Percentiles rank a stretch among this genome's conserved stretches.
Conservation (phyloP, 2,329 filamentous ascomycete genomes). For the Parasarocladium wereldwijsianum region DNA sequence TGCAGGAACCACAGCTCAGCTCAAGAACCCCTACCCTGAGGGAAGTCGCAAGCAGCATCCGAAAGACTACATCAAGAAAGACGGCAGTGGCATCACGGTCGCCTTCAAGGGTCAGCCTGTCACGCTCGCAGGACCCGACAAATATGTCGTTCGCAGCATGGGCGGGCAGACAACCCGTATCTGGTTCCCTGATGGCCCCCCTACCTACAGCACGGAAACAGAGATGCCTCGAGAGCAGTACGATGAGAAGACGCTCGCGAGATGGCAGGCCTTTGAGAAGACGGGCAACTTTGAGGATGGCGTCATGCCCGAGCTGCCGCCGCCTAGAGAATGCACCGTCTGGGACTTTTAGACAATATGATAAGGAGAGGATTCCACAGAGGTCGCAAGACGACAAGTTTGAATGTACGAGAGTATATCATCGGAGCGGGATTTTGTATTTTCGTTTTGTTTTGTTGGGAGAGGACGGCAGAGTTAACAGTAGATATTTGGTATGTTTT, state of each 20-base stretch:
- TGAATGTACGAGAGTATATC: too few relatives aligned
- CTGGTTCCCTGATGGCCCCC: constrained; percentile 60
- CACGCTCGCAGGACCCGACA: constrained; percentile 37
- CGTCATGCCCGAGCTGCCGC: constrained; percentile 62
- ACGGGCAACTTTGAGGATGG: constrained; percentile 56
- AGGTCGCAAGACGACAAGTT: too few relatives aligned
- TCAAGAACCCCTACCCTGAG: constrained; percentile 26
- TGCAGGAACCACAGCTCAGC: constrained; percentile 6
- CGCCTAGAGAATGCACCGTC: constrained; percentile 57
- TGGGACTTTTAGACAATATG: constrained; percentile 49
- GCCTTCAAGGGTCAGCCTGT: constrained; percentile 52
- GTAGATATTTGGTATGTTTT: too few relatives aligned
- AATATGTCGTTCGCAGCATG: constrained; percentile 30
- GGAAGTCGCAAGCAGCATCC: constrained; percentile 29
- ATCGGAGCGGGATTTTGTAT: too few relatives aligned
- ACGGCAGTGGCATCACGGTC: constrained; percentile 28
- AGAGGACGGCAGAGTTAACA: too few relatives aligned
- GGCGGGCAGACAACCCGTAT: constrained; percentile 49
- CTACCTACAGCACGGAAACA: constrained; percentile 46
- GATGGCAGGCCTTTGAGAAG: constrained; percentile 50
- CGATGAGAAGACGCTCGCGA: constrained; percentile 41
- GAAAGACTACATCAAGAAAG: constrained; percentile 27
- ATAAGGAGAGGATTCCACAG: too few relatives aligned
- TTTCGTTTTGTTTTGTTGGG: too few relatives aligned
- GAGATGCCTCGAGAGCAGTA: constrained; percentile 43